A percentile compares a stretch with the other conserved stretches of the same genome.
Evolutionary conservation across 2,329 filamentous ascomycete genomes (phyloP).

Genomic region (Phaeosphaeria sp.): DNA sequence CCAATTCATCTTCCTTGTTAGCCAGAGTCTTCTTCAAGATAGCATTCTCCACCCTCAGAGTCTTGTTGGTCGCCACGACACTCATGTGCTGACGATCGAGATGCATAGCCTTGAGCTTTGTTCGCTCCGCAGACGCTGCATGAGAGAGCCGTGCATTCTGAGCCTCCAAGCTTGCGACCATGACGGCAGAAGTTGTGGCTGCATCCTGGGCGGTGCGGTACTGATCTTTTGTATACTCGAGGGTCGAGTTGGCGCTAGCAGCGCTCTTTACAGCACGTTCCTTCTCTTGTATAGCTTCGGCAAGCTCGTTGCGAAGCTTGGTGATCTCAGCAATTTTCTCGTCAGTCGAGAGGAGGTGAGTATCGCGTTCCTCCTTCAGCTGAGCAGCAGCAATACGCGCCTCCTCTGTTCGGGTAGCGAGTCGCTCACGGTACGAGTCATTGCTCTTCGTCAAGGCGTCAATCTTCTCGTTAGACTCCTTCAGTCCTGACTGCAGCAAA

Average conservation of each 20-base stretch:
- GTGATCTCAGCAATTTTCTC: conserved; percentile 31
- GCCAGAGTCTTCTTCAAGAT: conserved; percentile 21
- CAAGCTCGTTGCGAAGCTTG: conserved; percentile 29
- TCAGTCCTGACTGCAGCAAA: conserved; percentile 21
- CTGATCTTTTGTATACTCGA: conserved; percentile 63
- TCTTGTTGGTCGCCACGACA: conserved; percentile 10
- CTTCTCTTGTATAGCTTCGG: conserved; percentile 20
- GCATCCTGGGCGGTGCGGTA: conserved; percentile 54
- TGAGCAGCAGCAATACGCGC: conserved; percentile 14
- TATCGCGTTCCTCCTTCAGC: conserved; percentile 25
- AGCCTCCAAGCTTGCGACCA: conserved; percentile 17
- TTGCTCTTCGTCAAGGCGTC: conserved; percentile 20
- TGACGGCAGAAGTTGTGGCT: conserved; percentile 14
- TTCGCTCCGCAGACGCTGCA: conserved; percentile 24
- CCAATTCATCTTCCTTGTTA: conserved; percentile 32
- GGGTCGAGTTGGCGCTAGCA: conserved; percentile 49
- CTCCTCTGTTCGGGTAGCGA: conserved; percentile 21
- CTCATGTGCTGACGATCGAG: conserved; percentile 16
- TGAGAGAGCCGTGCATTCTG: conserved; percentile 20
- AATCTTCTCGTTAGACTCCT: conserved; percentile 20
- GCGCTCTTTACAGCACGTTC: conserved; percentile 40
- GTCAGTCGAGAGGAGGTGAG: conserved; percentile 28
- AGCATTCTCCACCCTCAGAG: conserved; percentile 12
- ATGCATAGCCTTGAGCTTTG: conserved; percentile 25
- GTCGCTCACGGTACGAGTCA: conserved; percentile 25